A percentile compares a stretch with the other conserved stretches of the same genome.
These are phyloP conservation scores for Ustilago trichophora DNA, from an alignment of 1,284 basidiomycete genomes.

Conservation along the genomic window DNA sequence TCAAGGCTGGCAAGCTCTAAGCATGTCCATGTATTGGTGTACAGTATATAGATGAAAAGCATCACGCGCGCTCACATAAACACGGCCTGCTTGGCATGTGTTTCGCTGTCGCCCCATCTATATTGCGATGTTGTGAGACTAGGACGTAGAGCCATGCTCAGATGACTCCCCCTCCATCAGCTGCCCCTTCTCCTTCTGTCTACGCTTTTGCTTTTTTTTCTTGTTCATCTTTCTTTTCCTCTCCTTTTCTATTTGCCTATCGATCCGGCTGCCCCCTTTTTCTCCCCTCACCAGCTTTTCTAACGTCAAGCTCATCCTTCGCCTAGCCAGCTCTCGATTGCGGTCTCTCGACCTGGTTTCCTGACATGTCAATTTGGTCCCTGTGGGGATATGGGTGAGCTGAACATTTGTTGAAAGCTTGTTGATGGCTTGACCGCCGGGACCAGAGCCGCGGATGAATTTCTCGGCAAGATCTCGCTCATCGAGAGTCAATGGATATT, in stretches of 20 bases:
- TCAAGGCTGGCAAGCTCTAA: constrained; percentile 38
- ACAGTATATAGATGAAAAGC: too few species aligned
- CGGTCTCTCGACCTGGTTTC: constrained; percentile 52
- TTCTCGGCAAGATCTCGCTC: constrained; percentile 57
- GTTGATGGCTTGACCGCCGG: constrained; percentile 66
- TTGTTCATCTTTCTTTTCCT: constrained; percentile 48
- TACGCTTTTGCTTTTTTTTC: constrained; percentile 55
- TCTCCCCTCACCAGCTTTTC: constrained; percentile 49
- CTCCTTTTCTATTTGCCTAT: constrained; percentile 49
- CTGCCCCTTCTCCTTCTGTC: constrained; percentile 18
- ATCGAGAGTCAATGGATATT: constrained; percentile 57
- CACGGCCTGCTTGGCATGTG: too few species aligned
- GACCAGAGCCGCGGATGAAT: constrained; percentile 63
- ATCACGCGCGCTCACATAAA: too few species aligned
- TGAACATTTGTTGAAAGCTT: constrained; percentile 60
- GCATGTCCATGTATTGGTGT: too few species aligned
- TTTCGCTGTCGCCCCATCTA: not conserved
- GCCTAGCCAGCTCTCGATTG: constrained; percentile 55
- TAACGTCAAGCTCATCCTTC: constrained; percentile 50
- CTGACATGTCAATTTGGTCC: constrained; percentile 58
- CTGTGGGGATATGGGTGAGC: constrained; percentile 56
- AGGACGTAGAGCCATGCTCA: not conserved
- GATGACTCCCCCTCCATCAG: not conserved
- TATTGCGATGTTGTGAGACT: not conserved
- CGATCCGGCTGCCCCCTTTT: constrained; percentile 36